Base-by-base conservation (phyloP, 495 filamentous ascomycete species). In the Pyrenopolyporus hunteri region DNA sequence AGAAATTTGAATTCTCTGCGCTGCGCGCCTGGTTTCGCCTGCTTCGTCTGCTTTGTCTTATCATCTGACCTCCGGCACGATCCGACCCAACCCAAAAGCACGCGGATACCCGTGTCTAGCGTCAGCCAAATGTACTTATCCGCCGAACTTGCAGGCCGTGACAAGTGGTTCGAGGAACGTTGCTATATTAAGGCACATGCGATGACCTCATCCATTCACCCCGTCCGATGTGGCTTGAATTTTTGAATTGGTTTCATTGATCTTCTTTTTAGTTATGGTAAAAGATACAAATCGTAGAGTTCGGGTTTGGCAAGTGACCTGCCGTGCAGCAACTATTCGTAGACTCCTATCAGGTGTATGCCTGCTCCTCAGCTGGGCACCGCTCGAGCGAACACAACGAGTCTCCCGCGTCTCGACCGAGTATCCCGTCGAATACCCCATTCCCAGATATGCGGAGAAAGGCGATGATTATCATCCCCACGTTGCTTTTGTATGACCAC, bases 271-370 rank as follows among this genome's bases (percentile, higher is more conserved):
- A 54, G 51, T 51, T 57, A 57, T 56, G 45, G 33, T 66, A 66
- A 66, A 62, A 60, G 63, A 66, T 66, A 61, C 63, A 66, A 66
- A 66, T 55, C 57, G 63, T 55, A 43, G 44, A 48, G 35, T 52
- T 32, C 23, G 51, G 63, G 20, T 47, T 57, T 20, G 57, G 31
- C 45, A 56, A 35, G 25, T 23, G 20, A 14, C 45, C 46, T 53
- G 39, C 46, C 47, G 33, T 43, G 36, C 14, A 43, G 35, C 47
- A 57, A 51, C 62, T 59, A 59, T 51, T 55, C 50, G 29, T 66
- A 59, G 45, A 59, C 56, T 47, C 50, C 49, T 51, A 49, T 57
- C 40, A 47, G 40, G 50, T 45, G 20, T 53, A 37, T 53, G 46
- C 36, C 28, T 56, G 50, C 35, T 54, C 52, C 32, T 57, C 19